Conservation (phyloP, 1,139 yeast species). For the Debaryomyces subglobosus region DNA sequence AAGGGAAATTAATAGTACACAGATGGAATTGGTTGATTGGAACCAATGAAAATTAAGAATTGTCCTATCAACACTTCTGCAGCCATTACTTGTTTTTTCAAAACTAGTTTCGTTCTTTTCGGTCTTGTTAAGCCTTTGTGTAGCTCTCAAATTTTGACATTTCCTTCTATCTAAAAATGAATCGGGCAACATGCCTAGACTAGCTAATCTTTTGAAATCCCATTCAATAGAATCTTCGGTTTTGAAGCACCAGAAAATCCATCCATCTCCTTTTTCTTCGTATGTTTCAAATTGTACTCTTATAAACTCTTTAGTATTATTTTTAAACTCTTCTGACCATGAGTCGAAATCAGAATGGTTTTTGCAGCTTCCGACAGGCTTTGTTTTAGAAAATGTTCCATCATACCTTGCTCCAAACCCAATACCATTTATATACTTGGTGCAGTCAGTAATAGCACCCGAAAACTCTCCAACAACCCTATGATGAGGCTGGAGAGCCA, state of each 20-base stretch:
- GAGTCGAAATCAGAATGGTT: conserved; percentile 18
- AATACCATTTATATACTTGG: conserved; percentile 30
- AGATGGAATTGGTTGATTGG: background rate
- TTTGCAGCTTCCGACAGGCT: conserved; percentile 22
- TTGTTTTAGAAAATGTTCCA: conserved; percentile 19
- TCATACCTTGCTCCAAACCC: conserved; percentile 27
- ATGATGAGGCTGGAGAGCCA: conserved; percentile 20
- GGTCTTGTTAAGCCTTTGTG: background rate
- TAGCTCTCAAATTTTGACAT: background rate
- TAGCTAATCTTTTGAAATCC: conserved; percentile 20
- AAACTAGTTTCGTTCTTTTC: background rate
- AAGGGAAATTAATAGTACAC: background rate
- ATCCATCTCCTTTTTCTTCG: conserved; percentile 20
- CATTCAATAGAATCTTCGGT: conserved; percentile 27
- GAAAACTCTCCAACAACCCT: conserved; percentile 31
- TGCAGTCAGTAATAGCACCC: conserved; percentile 31
- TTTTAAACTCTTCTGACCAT: conserved; percentile 19
- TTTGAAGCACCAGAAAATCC: conserved; percentile 32
- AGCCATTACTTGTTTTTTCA: background rate
- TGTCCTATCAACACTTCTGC: background rate
- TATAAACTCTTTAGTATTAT: conserved; percentile 22
- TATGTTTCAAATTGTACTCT: conserved; percentile 24
- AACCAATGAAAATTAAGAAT: background rate
- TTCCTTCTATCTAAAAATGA: background rate
- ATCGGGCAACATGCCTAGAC: conserved; percentile 8